Percentiles rank a stretch among this genome's conserved stretches.
Evolutionary conservation across 2,329 filamentous ascomycete species (phyloP).

Genomic region (Fusarium pilosicola): DNA sequence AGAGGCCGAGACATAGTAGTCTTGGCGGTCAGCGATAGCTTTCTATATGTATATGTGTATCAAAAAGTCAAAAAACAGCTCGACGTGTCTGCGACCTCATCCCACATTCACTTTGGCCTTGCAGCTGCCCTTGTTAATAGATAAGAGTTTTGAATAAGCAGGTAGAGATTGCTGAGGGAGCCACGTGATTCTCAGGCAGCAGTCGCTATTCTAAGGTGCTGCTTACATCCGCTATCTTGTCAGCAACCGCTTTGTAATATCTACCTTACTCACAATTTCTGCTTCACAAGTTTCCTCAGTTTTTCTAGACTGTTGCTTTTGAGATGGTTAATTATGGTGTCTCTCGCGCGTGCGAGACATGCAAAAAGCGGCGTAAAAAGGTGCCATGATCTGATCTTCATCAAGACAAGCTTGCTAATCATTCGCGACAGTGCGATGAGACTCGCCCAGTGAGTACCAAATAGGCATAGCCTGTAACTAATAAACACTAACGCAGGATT

Average conservation of each 20-base stretch:
- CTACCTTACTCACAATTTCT: background rate
- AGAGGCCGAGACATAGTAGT: too few species aligned
- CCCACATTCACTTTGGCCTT: background rate
- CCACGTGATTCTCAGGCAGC: background rate
- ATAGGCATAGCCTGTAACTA: background rate
- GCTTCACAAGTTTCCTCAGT: background rate
- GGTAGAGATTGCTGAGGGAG: background rate
- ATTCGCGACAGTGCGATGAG: background rate
- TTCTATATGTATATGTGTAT: too few species aligned
- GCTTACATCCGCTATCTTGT: background rate
- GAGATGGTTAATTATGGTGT: slow-evolving; percentile 12
- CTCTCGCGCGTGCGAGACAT: slow-evolving; percentile 4
- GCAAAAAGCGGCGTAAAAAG: slow-evolving; percentile 21
- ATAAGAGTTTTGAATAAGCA: background rate
- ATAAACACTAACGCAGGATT: background rate
- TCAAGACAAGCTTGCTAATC: background rate
- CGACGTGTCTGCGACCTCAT: background rate
- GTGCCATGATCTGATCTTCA: background rate
- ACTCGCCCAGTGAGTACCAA: slow-evolving; percentile 16
- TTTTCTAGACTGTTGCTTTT: accelerated
- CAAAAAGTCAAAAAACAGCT: background rate
- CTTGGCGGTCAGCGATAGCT: background rate
- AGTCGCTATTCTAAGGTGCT: background rate
- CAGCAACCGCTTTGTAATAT: background rate
- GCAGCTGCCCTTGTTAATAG: background rate